Percentiles rank a stretch among this genome's conserved stretches.
Evolutionary conservation across 2,329 filamentous ascomycete genomes (phyloP).

Genomic region (Colletotrichum agaves): DNA sequence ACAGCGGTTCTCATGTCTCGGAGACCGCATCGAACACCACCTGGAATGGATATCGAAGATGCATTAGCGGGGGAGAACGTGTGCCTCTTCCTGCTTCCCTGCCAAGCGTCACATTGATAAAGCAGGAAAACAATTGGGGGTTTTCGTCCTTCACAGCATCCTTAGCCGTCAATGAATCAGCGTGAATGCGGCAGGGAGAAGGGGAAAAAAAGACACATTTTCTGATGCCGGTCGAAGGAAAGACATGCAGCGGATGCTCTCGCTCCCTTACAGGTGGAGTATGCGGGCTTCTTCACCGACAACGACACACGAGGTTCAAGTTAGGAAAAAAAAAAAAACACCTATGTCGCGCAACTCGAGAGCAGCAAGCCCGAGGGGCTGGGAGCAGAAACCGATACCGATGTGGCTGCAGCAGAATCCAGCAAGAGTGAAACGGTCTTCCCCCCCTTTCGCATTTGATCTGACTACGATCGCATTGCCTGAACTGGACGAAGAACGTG

Average conservation of each 20-base stretch:
- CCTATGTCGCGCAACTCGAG: constrained; percentile 30
- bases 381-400: not conserved
- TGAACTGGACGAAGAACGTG: not conserved
- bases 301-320: constrained; percentile 8
- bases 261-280: constrained; percentile 28
- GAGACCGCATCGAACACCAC: constrained; percentile 35
- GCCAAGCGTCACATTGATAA: constrained; percentile 37
- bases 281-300: constrained; percentile 30
- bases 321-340: not conserved
- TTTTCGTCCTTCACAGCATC: constrained; percentile 30
- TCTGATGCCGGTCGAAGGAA: not conserved
- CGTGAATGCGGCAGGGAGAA: not conserved
- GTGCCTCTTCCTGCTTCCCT: constrained; percentile 33
- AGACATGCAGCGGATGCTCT: constrained; percentile 18
- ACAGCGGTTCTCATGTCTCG: constrained; percentile 31
- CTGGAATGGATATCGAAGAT: constrained; percentile 34
- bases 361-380: not conserved
- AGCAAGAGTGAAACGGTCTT: not conserved
- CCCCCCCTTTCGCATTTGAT: not conserved
- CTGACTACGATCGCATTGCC: not conserved
- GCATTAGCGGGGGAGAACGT: constrained; percentile 37
- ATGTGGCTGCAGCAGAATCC: not conserved
- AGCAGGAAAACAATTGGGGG: not conserved
- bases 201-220: not conserved
- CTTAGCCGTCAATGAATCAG: constrained; percentile 32